Base-by-base conservation (phyloP, 345 rosid genomes). In the Citrus medica region DNA sequence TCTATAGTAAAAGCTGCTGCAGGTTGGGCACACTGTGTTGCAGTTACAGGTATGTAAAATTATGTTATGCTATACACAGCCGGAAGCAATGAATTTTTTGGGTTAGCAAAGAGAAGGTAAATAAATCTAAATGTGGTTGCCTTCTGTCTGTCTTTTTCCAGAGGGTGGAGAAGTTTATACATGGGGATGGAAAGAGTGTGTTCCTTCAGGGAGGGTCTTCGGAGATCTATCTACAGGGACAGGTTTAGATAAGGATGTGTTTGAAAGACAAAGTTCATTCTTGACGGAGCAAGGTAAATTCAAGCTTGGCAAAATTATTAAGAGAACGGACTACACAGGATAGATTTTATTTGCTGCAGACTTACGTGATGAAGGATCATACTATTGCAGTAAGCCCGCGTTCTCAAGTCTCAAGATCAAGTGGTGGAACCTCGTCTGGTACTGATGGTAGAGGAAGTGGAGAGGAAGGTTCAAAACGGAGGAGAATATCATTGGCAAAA, bases 171-270 rank as follows among this genome's bases (percentile, higher is more conserved):
- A 92, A 75, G 94, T 97, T 71, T 94, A 88, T 78, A 94, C 99
- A 37, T 97, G 99, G 99, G 99, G 99, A 66, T 97, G 99, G 99
- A 93, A 85, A 79, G 99, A 97, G 83, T 97, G 99, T 81, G 86
- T 97, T 78, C 98, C 99, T 40, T 86, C 99, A 12, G 99, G 98
- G 72, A 93, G 88, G 70, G 82, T 92, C 65, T 85, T 90, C 7
- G 94, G 97, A 62, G 90, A 91, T 66, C 79, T 82, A 78, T 79
- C 87, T 25, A 16, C 60, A 21, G 81, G 78, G 37, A 82, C 82
- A 76, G 79, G 81, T 35, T 28, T 42, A 53, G 94, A 87, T 17
- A 93, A 85, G 79, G 93, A 87, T 80, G 84, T 71, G 25, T 62
- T 67, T 71, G 95, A 90, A 83, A 90, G 87, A 81, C 94, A 88